Base-by-base conservation (phyloP, 2,329 filamentous ascomycete genomes). In the Arthroderma sp. region DNA sequence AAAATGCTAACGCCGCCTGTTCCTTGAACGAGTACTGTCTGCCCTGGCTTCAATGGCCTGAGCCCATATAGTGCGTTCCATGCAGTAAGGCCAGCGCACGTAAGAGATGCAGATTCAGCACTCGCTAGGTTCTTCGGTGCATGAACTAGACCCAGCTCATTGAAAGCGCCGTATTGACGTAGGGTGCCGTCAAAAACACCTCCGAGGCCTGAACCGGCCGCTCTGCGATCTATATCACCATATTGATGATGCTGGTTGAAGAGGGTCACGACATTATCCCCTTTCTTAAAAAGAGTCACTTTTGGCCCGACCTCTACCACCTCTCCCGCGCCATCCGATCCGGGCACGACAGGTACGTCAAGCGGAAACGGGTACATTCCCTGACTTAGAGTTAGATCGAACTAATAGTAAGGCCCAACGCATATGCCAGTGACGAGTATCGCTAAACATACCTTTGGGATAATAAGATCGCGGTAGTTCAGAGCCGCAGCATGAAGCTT, bases 161-260 rank as follows among this genome's bases (percentile, higher is more conserved):
- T 70, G 58, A 83, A 86, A 7, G 77, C 73, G 47, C 67, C 82
- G 51, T 82, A 78, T 52, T 81, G 69, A 38, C 81, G 74, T 28
- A 89, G 70, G 0, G 73, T 74, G 47, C 85, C 85, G 54, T 87
- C 76, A 1, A 82, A 45, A 7, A 69, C 69, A 40, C 81, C 83
- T 44, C 84, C 84, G 1, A 87, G 72, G 2, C 81, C 81, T 1
- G 77, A 77, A 0, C 48, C 44, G 4, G 64, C 46, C 28, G 61
- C 64, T 69, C 39, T 4, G 6, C 38, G 5, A 40, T 61, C 56
- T 11, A 76, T 58, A 1, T 64, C 63, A 37, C 72, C 74, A 28
- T 64, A 72, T 42, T 75, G 63, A 53, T 78, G 75, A 7, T 57
- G 65, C 55, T 77, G 73, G 57, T 74, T 77, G 68, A 78, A 78